These are phyloP conservation scores for Claviceps pusilla DNA, from an alignment of 2,329 filamentous ascomycete genomes.

Conservation along the genomic window DNA sequence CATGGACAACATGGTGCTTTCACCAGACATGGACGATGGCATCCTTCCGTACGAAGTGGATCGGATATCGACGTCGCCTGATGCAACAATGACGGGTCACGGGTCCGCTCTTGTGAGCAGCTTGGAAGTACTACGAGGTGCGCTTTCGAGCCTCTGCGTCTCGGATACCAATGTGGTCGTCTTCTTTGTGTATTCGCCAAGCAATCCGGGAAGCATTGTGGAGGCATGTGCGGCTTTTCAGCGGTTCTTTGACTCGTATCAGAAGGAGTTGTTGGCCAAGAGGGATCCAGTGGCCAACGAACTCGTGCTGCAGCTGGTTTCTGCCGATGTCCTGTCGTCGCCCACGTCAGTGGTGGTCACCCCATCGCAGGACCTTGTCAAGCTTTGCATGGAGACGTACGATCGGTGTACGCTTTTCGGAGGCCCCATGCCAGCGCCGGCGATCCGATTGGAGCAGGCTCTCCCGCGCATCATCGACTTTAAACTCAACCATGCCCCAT, in stretches of 20 bases:
- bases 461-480: conserved; percentile 62
- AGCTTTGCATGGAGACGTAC: conserved; percentile 60
- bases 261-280: conserved; percentile 27
- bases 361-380: conserved; percentile 41
- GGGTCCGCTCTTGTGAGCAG: conserved; percentile 33
- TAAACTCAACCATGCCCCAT: conserved; percentile 51
- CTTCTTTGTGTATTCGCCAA: conserved; percentile 59
- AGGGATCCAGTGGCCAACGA: conserved; percentile 39
- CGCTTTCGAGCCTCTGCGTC: conserved; percentile 26
- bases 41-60: conserved; percentile 36
- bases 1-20: conserved; percentile 38
- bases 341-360: conserved; percentile 48
- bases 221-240: conserved; percentile 64
- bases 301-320: conserved; percentile 63
- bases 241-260: conserved; percentile 48
- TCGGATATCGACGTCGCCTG: conserved; percentile 26
- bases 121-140: conserved; percentile 32
- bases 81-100: conserved; percentile 25
- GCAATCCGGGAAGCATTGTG: conserved; percentile 44
- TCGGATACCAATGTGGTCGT: conserved; percentile 52
- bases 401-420: conserved; percentile 52
- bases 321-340: conserved; percentile 51
- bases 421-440: conserved; percentile 47
- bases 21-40: conserved; percentile 25
- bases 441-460: conserved; percentile 56